Conservation (phyloP, 768 basidiomycete genomes). For the Hygrocybe coccinea region DNA sequence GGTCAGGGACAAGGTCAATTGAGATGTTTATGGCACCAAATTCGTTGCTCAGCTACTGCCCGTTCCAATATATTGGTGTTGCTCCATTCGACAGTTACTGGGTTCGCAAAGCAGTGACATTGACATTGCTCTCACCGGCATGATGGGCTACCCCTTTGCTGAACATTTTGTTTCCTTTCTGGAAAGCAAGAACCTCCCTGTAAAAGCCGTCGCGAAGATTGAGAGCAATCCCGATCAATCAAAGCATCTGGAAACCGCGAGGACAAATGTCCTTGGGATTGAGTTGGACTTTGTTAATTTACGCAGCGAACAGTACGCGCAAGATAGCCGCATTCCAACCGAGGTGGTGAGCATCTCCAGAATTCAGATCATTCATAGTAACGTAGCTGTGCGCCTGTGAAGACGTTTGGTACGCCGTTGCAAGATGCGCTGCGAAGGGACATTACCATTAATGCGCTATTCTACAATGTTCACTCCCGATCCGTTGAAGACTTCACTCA, state of each 20-base stretch:
- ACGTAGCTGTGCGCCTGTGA: not conserved
- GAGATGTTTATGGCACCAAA: not conserved
- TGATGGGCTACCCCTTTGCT: slow-evolving; percentile 90
- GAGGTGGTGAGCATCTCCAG: slow-evolving; percentile 56
- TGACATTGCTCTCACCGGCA: slow-evolving; percentile 82
- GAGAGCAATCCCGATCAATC: slow-evolving; percentile 95
- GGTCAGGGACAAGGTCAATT: slow-evolving; percentile 92
- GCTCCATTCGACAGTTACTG: slow-evolving; percentile 54
- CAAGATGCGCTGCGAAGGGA: slow-evolving; percentile 90
- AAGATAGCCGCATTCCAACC: slow-evolving; percentile 83
- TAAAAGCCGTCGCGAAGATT: slow-evolving; percentile 71
- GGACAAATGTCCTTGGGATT: slow-evolving; percentile 69
- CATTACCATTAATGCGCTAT: slow-evolving; percentile 91
- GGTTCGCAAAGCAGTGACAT: slow-evolving; percentile 83
- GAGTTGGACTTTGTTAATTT: slow-evolving; percentile 94
- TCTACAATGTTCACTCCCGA: slow-evolving; percentile 90
- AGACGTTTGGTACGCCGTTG: slow-evolving; percentile 89
- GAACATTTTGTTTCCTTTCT: slow-evolving; percentile 66
- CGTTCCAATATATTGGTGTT: not conserved
- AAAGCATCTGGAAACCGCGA: slow-evolving; percentile 95
- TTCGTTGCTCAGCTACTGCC: not conserved
- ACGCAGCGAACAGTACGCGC: slow-evolving; percentile 86
- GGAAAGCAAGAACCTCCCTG: slow-evolving; percentile 43
- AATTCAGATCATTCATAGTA: not conserved
- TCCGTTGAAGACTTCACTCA: slow-evolving; percentile 82